Evolutionary conservation across 306 rosid genomes (phyloP), one percentile per base, ranked within the genome.

Genomic region (Cucumis hystrix): DNA sequence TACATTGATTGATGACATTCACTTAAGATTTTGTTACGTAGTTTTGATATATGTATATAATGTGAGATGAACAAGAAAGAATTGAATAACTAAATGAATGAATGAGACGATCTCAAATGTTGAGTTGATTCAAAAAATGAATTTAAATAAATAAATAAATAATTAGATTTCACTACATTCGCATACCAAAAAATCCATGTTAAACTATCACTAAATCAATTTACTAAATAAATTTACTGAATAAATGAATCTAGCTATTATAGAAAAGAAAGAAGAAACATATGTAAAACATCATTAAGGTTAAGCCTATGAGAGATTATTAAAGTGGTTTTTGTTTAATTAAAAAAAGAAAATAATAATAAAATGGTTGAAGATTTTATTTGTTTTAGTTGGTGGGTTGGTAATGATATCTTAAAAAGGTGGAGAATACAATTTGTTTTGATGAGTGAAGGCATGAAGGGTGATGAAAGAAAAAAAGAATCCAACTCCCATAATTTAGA

Each of bases 351-450:
- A 28, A 28, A 10, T 2, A 59, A 10, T 4, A 23, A 10, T 20
- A 30, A 37, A 37, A 64, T 66, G 65, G 76, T 56, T 60, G 59
- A 47, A 25, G 73, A 61, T 28, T 61, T 67, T 77, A 58, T 41
- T 59, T 77, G 52, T 25, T 67, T 17, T 55, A 3, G 20, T 35
- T 74, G 74, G 82, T 64, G 66, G 68, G 70, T 55, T 82, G 79
- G 78, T 82, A 84, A 89, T 87, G 83, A 84, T 83, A 83, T 72
- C 79, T 69, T 80, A 61, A 80, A 84, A 94, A 91, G 89, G 91
- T 80, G 78, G 28, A 79, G 85, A 28, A 28, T 28, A 73, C 87
- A 87, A 76, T 82, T 55, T 79, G 85, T 81, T 82, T 82, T 80
- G 88, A 82, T 51, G 66, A 81, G 52, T 87, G 87, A 59, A 83